These are phyloP conservation scores for Bisporella sp. DNA, from an alignment of 2,329 filamentous ascomycete species.

Conservation along the genomic window DNA sequence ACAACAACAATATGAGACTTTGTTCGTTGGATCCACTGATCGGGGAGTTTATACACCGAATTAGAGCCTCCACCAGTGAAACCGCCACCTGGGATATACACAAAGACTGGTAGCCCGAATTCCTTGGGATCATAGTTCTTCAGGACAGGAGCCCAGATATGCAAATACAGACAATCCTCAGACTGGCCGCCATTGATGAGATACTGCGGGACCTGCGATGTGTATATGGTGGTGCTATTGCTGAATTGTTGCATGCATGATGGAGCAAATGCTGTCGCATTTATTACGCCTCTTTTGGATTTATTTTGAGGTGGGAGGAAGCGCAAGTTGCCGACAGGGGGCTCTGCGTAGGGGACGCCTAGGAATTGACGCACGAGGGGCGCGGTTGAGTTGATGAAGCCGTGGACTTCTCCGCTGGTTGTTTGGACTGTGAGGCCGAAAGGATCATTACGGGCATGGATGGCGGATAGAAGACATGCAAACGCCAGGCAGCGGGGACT, in stretches of 20 bases:
- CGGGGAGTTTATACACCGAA: slow-evolving; percentile 12
- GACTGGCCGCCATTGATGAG: neutral
- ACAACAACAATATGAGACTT: slow-evolving; percentile 25
- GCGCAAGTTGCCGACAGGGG: slow-evolving; percentile 29
- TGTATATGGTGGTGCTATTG: slow-evolving; percentile 9
- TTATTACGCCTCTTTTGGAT: slow-evolving; percentile 2
- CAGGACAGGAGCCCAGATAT: slow-evolving; percentile 26
- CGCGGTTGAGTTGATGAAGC: slow-evolving; percentile 11
- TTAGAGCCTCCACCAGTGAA: slow-evolving; percentile 21
- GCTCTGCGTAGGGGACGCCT: slow-evolving; percentile 32
- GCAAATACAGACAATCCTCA: slow-evolving; percentile 32
- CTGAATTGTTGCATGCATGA: slow-evolving; percentile 14
- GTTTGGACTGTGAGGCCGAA: slow-evolving; percentile 8
- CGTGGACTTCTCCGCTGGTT: slow-evolving; percentile 9
- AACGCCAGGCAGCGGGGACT: no score
- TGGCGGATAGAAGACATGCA: no score
- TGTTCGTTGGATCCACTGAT: slow-evolving; percentile 12
- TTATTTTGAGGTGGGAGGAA: slow-evolving; percentile 26
- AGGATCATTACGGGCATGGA: no score
- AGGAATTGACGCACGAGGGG: slow-evolving; percentile 27
- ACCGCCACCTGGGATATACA: slow-evolving; percentile 37
- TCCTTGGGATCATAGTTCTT: slow-evolving; percentile 14
- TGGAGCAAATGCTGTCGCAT: slow-evolving; percentile 14
- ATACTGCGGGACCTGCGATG: slow-evolving; percentile 4
- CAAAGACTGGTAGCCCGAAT: slow-evolving; percentile 26